phyloP scores from a whole-genome alignment of 1,284 basidiomycete species.

The Cryptococcus sp. region DNA sequence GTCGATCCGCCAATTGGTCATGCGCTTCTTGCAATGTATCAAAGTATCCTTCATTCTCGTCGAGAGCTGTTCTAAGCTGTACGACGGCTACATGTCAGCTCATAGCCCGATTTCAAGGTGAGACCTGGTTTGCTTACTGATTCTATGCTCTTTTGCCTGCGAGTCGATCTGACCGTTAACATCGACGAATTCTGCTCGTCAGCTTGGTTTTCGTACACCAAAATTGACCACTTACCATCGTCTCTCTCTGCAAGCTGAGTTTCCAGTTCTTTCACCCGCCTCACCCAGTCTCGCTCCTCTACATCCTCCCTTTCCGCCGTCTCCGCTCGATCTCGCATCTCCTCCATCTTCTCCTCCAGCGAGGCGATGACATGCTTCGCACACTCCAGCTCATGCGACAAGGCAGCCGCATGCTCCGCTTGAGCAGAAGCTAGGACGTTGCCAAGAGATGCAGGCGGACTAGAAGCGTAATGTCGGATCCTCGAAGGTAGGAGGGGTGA shows the following conservation, averaged over 20 bases:
- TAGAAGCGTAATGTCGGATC: conserved; percentile 14
- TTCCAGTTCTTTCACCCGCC: conserved; percentile 5
- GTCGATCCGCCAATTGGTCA: conserved; percentile 7
- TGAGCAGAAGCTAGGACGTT: conserved; percentile 16
- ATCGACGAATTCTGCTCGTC: neutral
- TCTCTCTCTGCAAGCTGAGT: conserved; percentile 6
- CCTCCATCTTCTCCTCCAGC: conserved; percentile 8
- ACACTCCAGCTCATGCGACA: conserved; percentile 18
- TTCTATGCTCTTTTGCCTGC: neutral
- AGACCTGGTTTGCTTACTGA: neutral
- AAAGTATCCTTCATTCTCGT: conserved; percentile 23
- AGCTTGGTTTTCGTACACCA: neutral
- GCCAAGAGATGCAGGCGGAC: conserved; percentile 16
- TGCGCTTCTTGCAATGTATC: conserved; percentile 18
- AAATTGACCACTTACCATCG: conserved; percentile 5
- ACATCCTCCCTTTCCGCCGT: neutral
- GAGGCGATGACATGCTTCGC: conserved; percentile 13
- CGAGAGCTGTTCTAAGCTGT: conserved; percentile 18
- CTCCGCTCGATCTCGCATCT: conserved; percentile 2
- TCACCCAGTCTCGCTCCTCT: neutral
- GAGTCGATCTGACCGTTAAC: neutral
- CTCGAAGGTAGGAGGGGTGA: neutral
- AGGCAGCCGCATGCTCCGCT: conserved; percentile 12
- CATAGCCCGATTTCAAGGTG: neutral
- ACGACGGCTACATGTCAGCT: conserved; percentile 13